Evolutionary conservation across 73 alveolate species (phyloP), one percentile per base, ranked within the genome.

Genomic region (Halteria grandinella): DNA sequence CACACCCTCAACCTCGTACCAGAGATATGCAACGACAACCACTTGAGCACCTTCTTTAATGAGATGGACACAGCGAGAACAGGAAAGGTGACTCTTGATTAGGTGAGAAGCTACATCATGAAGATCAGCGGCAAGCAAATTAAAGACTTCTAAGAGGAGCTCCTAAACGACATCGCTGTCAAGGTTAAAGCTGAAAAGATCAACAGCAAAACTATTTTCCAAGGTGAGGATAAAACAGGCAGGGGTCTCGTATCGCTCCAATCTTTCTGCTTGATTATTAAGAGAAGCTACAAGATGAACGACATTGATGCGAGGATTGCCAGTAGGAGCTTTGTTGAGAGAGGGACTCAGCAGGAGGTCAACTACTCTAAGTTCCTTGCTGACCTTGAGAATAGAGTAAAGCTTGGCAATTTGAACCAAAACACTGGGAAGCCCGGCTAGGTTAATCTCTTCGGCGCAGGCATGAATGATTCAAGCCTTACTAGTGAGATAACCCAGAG

Each of bases 311-410:
- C 77, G 1, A 37, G 43, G 43, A 14, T 60, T 18, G 3, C 43
- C 18, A 59, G 45, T 8, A 4, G 8, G 59, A 34, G 77, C 18
- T 60, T 40, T 60, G 25, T 12, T 7, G 77, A 60, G 1, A 34
- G 59, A n/a, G 18, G n/a, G n/a, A n/a, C n/a, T n/a, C n/a, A 37
- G 3, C 44, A 15, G 45, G 7, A 24, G 21, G 51, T 40, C 12
- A 60, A 60, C 51, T 60, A 60, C 41, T 20, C 17, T 33, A 6
- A 36, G 43, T 60, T 60, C 77, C 21, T 60, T 14, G 44, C 37
- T 40, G 77, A 60, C 1, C 14, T 36, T 21, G 43, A 60, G 25
- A 34, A 10, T 5, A 60, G 58, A 60, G 51, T 40, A n/a, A n/a
- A n/a, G n/a, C n/a, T n/a, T n/a, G n/a, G n/a, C n/a, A n/a, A n/a